Evolutionary conservation across 129 eudicot genomes (phyloP).

Genomic region (Oenanthe sinensis): DNA sequence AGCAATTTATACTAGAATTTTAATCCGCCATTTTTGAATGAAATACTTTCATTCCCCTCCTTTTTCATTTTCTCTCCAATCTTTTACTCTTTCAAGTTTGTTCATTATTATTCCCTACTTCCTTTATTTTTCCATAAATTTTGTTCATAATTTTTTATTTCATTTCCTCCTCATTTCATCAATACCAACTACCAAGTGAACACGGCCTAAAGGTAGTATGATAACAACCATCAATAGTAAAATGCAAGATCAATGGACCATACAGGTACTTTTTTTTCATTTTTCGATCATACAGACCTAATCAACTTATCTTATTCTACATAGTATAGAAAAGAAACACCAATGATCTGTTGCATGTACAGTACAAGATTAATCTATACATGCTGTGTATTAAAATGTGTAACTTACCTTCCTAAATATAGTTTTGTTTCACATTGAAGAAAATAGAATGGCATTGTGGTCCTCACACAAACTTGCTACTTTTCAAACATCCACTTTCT

Average conservation of each 20-base stretch:
- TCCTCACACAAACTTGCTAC: constrained; percentile 29
- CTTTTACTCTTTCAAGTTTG: too few species aligned
- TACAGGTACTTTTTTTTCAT: not conserved
- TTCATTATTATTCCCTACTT: too few species aligned
- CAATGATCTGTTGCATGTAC: not conserved
- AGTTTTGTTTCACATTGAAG: constrained; percentile 15
- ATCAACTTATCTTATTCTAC: not conserved
- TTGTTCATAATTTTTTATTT: too few species aligned
- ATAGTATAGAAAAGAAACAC: not conserved
- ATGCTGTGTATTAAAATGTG: not conserved
- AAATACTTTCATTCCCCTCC: too few species aligned
- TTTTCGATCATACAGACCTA: not conserved
- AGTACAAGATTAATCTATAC: not conserved
- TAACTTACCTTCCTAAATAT: not conserved
- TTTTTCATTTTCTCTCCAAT: too few species aligned
- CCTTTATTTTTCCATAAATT: too few species aligned
- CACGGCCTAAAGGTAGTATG: too few species aligned
- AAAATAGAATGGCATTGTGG: constrained; percentile 40
- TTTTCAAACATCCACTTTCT: constrained; percentile 5
- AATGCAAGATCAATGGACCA: not conserved
- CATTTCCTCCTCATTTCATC: too few species aligned
- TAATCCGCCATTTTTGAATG: too few species aligned
- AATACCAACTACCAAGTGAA: too few species aligned
- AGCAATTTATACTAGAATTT: too few species aligned
- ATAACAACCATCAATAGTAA: too few species aligned